phyloP scores from a whole-genome alignment of 2,329 filamentous ascomycete species.

The Pseudopithomyces maydicus region DNA sequence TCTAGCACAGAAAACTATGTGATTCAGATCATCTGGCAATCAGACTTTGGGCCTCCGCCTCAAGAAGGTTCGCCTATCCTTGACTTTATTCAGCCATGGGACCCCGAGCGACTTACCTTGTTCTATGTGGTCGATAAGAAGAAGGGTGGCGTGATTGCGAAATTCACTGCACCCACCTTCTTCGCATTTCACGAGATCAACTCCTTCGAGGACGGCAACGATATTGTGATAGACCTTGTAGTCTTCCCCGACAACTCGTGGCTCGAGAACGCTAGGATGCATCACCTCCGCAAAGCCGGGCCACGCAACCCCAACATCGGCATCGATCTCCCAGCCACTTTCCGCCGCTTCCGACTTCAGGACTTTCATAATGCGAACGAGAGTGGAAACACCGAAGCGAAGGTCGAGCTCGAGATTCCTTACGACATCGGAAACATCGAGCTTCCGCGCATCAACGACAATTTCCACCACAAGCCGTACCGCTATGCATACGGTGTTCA shows the following conservation, averaged over 20 bases:
- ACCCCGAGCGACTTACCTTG: conserved; percentile 2
- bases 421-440: conserved; percentile 8
- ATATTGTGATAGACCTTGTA: conserved; percentile 10
- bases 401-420: conserved; percentile 2
- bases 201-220: conserved; percentile 9
- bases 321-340: conserved; percentile 1
- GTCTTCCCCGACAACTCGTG: neutral
- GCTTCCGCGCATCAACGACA: conserved; percentile 12
- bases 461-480: conserved; percentile 6
- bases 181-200: conserved; percentile 15
- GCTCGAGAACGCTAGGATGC: neutral
- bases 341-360: conserved; percentile 6
- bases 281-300: conserved; percentile 1
- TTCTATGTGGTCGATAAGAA: conserved; percentile 14
- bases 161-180: conserved; percentile 9
- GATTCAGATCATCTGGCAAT: conserved; percentile 10
- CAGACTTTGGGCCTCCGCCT: neutral
- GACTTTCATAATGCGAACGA: neutral
- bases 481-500: conserved; percentile 14
- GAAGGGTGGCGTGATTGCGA: conserved; percentile 7
- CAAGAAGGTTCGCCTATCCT: neutral
- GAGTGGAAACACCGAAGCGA: neutral
- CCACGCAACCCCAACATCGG: neutral
- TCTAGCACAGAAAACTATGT: conserved; percentile 12
- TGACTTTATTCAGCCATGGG: conserved; percentile 10